A percentile compares a stretch with the other conserved stretches of the same genome.
These are phyloP conservation scores for Pichia terricola DNA, from an alignment of 1,139 yeast species.

Conservation along the genomic window DNA sequence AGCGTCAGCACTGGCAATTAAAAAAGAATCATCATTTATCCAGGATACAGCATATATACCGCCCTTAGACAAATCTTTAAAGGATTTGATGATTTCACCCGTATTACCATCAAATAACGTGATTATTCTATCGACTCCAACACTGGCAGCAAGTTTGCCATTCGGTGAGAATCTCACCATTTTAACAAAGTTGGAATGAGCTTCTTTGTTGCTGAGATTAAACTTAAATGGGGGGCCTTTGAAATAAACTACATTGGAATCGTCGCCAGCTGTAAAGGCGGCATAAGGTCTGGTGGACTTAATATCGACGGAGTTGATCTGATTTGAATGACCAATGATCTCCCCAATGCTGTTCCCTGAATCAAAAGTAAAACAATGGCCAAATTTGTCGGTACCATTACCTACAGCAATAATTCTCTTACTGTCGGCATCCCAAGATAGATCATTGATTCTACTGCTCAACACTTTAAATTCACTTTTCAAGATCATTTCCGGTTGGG, in stretches of 20 bases:
- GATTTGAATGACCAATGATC: slow-evolving; percentile 86
- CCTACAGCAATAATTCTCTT: slow-evolving; percentile 89
- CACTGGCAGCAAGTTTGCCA: slow-evolving; percentile 64
- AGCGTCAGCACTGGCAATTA: slow-evolving; percentile 80
- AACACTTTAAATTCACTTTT: slow-evolving; percentile 74
- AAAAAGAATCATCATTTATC: slow-evolving; percentile 55
- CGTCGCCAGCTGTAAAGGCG: slow-evolving; percentile 90
- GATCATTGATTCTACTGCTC: slow-evolving; percentile 71
- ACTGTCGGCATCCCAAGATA: slow-evolving; percentile 91
- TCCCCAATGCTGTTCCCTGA: slow-evolving; percentile 95
- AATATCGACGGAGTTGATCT: slow-evolving; percentile 75
- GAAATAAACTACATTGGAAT: slow-evolving; percentile 72
- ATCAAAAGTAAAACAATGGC: slow-evolving; percentile 90
- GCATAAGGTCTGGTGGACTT: slow-evolving; percentile 87
- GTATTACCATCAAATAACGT: slow-evolving; percentile 80
- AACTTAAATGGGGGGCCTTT: slow-evolving; percentile 94
- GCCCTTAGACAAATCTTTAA: slow-evolving; percentile 58
- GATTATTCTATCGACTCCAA: slow-evolving; percentile 76
- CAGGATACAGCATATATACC: slow-evolving; percentile 75
- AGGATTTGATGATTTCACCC: slow-evolving; percentile 57
- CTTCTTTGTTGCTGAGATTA: slow-evolving; percentile 57
- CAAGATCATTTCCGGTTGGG: slow-evolving; percentile 47
- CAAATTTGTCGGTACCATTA: slow-evolving; percentile 83
- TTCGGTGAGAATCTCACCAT: slow-evolving; percentile 80
- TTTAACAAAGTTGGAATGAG: slow-evolving; percentile 69